Percentiles rank a stretch among this genome's conserved stretches.
Conservation (phyloP, 2,329 filamentous ascomycete genomes). For the Trichothecium sympodiale region DNA sequence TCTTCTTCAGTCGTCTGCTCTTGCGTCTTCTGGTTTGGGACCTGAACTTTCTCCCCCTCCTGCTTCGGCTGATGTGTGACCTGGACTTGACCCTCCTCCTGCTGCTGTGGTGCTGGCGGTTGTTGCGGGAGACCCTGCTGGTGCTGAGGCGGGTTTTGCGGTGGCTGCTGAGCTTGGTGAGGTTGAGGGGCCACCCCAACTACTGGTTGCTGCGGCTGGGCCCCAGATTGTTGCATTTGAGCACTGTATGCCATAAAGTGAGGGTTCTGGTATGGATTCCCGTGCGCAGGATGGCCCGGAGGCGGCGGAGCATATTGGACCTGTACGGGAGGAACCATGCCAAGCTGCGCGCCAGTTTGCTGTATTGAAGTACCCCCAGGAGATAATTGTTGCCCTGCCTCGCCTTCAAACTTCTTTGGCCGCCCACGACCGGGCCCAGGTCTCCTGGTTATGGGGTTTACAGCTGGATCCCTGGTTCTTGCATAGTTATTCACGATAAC, state of each 20-base stretch:
- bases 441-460: conserved; percentile 49
- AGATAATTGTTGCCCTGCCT: background rate
- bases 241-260: too few relatives aligned
- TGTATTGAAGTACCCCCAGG: background rate
- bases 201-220: too few relatives aligned
- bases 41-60: too few relatives aligned
- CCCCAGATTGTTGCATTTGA: too few relatives aligned
- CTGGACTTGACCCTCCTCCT: background rate
- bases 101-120: conserved; percentile 2
- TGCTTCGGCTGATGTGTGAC: too few relatives aligned
- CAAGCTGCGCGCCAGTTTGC: background rate
- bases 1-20: too few relatives aligned
- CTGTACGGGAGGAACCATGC: too few relatives aligned
- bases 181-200: background rate
- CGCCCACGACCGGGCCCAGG: conserved; percentile 47
- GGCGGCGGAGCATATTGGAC: too few relatives aligned
- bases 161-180: background rate
- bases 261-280: too few relatives aligned
- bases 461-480: conserved; percentile 35
- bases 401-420: conserved; percentile 28
- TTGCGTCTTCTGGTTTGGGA: too few relatives aligned
- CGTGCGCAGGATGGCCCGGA: too few relatives aligned
- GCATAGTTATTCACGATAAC: conserved; percentile 21
- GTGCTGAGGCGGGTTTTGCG: conserved; percentile 4
- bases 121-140: conserved; percentile 6